Evolutionary conservation across 2,329 filamentous ascomycete species (phyloP).

Genomic region (Beauveria brongniartii): DNA sequence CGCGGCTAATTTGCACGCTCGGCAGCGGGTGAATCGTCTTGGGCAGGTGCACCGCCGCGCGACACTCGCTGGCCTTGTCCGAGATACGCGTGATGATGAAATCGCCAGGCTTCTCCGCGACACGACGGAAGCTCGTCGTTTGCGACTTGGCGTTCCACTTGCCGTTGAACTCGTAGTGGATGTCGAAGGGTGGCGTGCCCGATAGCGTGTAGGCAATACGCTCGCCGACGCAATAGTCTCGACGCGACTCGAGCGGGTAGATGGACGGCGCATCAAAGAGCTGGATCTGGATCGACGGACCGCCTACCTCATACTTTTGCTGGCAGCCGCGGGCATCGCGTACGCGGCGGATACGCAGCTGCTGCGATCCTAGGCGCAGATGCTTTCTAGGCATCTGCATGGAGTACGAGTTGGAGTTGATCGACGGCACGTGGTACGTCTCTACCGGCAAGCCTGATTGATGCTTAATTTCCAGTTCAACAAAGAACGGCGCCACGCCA

Average conservation of each 20-base stretch:
- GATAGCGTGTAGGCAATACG: conserved; percentile 86
- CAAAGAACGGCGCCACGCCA: conserved; percentile 76
- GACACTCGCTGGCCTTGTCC: conserved; percentile 83
- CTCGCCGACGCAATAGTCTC: conserved; percentile 93
- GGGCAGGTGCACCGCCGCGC: conserved; percentile 65
- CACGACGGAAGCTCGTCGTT: conserved; percentile 80
- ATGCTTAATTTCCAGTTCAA: conserved; percentile 92
- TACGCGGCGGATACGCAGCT: conserved; percentile 82
- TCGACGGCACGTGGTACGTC: conserved; percentile 71
- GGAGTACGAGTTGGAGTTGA: conserved; percentile 64
- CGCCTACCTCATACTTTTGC: conserved; percentile 61
- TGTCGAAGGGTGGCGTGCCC: conserved; percentile 84
- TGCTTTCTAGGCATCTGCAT: conserved; percentile 79
- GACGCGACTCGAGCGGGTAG: conserved; percentile 73
- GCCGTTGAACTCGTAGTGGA: conserved; percentile 84
- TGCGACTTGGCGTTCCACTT: conserved; percentile 70
- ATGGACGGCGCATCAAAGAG: conserved; percentile 92
- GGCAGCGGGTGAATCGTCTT: conserved; percentile 89
- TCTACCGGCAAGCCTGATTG: conserved; percentile 74
- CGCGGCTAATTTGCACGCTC: conserved; percentile 81
- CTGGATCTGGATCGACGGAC: conserved; percentile 77
- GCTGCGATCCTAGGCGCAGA: conserved; percentile 81
- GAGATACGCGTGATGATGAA: conserved; percentile 82
- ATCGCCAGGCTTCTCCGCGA: conserved; percentile 82
- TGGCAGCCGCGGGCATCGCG: conserved; percentile 83